Evolutionary conservation across 2,329 filamentous ascomycete species (phyloP).

Genomic region (Alternaria sp.): DNA sequence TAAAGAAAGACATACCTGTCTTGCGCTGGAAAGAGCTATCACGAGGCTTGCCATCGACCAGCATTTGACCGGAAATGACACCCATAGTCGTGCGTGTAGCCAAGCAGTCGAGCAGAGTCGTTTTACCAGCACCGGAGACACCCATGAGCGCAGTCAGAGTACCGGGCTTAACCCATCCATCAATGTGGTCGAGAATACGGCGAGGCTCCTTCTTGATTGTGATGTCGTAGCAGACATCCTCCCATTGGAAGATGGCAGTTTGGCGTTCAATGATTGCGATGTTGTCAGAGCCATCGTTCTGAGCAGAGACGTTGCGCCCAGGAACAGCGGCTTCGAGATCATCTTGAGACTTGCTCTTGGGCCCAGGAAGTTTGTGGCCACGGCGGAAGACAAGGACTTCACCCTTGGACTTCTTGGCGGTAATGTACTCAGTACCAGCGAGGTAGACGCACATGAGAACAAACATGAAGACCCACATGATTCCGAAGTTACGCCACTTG

Average conservation of each 20-base stretch:
- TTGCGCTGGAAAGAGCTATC: constrained; percentile 89
- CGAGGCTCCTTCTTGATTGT: constrained; percentile 80
- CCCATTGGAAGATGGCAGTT: constrained; percentile 85
- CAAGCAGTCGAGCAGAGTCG: constrained; percentile 84
- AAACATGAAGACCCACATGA: constrained; percentile 57
- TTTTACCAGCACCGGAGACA: constrained; percentile 92
- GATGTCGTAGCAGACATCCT: constrained; percentile 79
- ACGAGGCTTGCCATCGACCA: constrained; percentile 77
- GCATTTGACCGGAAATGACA: constrained; percentile 85
- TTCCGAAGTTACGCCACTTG: constrained; percentile 60
- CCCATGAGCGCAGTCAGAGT: constrained; percentile 88
- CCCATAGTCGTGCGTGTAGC: constrained; percentile 89
- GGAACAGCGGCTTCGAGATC: constrained; percentile 53
- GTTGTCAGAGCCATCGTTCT: constrained; percentile 49
- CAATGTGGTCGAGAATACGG: constrained; percentile 82
- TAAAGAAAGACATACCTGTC: constrained; percentile 64
- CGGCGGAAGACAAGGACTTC: constrained; percentile 61
- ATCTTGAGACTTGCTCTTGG: constrained; percentile 58
- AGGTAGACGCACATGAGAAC: constrained; percentile 56
- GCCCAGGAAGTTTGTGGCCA: constrained; percentile 54
- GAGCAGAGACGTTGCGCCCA: constrained; percentile 44
- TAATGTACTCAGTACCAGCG: constrained; percentile 57
- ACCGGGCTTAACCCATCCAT: constrained; percentile 93
- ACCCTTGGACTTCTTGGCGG: constrained; percentile 61
- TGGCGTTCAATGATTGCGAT: constrained; percentile 66